Conservation (phyloP, 805 yeast species). For the Nematodospora valgi region DNA sequence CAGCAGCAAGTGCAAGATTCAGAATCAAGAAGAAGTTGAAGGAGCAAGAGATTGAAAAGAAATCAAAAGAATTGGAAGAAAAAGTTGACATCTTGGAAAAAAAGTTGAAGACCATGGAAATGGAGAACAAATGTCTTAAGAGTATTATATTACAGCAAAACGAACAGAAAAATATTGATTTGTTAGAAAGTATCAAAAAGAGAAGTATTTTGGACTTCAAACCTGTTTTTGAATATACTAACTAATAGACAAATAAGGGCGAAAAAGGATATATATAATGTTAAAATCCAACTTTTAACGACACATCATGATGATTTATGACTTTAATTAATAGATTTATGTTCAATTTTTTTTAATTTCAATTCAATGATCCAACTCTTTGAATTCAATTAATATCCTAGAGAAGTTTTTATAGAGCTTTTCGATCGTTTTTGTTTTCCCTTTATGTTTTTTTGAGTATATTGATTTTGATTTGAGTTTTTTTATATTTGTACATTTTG, state of each 20-base stretch:
- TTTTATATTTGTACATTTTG: too few relatives aligned
- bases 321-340: too few relatives aligned
- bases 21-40: constrained; percentile 87
- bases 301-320: constrained; percentile 5
- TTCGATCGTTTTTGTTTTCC: too few relatives aligned
- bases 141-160: constrained; percentile 82
- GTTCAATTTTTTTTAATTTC: too few relatives aligned
- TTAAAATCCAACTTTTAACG: constrained; percentile 22
- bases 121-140: constrained; percentile 86
- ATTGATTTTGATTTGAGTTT: too few relatives aligned
- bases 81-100: constrained; percentile 62
- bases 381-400: too few relatives aligned
- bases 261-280: constrained; percentile 1
- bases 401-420: too few relatives aligned
- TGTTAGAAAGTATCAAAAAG: constrained; percentile 50
- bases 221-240: constrained; percentile 30
- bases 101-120: constrained; percentile 78
- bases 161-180: constrained; percentile 50
- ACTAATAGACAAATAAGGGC: constrained; percentile 12
- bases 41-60: constrained; percentile 86
- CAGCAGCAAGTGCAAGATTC: constrained; percentile 93
- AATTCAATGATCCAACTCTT: too few relatives aligned
- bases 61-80: constrained; percentile 69
- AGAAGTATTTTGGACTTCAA: constrained; percentile 39
- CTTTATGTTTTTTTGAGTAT: too few relatives aligned